Evolutionary conservation across 352 stramenopile species (phyloP), one percentile per base, ranked within the genome.

Genomic region (Phytopythium chamaehyphon): DNA sequence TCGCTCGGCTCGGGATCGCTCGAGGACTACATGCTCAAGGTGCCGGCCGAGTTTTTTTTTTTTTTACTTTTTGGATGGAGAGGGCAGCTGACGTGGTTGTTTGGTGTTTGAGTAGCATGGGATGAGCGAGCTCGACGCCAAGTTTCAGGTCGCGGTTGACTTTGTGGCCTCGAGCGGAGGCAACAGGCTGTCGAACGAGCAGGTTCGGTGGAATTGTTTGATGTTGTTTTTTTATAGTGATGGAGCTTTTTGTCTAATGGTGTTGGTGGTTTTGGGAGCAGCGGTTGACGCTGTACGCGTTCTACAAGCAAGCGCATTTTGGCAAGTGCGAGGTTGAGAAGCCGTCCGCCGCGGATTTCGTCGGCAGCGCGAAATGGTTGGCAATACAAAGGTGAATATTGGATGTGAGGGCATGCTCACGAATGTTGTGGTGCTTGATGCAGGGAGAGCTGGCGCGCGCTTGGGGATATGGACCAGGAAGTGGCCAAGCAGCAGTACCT

Each of bases 261-360:
- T n/a, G n/a, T n/a, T n/a, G 54, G 40, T 57, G 1, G 28, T 10
- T 33, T 33, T 33, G 28, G 28, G 18, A 0, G 21, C 28, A 89
- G 77, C 70, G 69, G 61, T 53, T 89, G 62, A 85, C 75, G 46
- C 54, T 91, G 47, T 91, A 91, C 59, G 81, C 81, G 44, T 87
- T 91, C 46, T 91, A 81, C 67, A 91, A 91, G 64, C 81, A 91
- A 79, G 77, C 77, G 21, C 69, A 73, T 16, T 72, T 79, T 46
- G 81, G 77, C 51, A 66, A 59, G 31, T 89, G 77, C 61, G 71
- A 53, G 10, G 50, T 68, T 11, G 68, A 69, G 16, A 86, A 84
- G 52, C 81, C 81, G 0, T 82, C 81, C n/a, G 71, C 71, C 4
- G 56, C 79, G 24, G 81, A 91, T 47, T 80, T 91, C 45, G 66